These are phyloP conservation scores for Pouteria glomerata DNA, from an alignment of 148 eudicot species.

Conservation along the genomic window DNA sequence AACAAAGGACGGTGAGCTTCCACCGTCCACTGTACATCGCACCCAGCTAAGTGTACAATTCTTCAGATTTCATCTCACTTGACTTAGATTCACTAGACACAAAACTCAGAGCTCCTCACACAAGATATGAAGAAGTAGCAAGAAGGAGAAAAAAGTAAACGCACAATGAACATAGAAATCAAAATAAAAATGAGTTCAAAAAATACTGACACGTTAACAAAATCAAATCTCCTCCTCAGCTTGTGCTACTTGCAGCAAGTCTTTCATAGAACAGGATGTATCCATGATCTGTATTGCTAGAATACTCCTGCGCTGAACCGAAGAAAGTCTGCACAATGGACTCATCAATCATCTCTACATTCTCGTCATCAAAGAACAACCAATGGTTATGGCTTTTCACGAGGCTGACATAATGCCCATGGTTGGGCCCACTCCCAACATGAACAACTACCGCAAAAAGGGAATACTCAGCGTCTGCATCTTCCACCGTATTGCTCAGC, in stretches of 20 bases:
- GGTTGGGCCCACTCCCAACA: conserved; percentile 85
- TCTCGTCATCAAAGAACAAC: conserved; percentile 82
- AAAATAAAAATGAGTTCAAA: background rate
- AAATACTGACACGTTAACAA: background rate
- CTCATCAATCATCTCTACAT: conserved; percentile 85
- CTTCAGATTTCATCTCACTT: conserved; percentile 9
- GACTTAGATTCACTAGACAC: background rate
- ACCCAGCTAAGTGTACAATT: background rate
- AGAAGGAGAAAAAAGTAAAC: background rate
- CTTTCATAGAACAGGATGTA: conserved; percentile 83
- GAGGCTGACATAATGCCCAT: conserved; percentile 74
- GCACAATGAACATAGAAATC: background rate
- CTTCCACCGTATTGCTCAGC: conserved; percentile 76
- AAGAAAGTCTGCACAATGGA: conserved; percentile 81
- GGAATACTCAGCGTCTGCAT: conserved; percentile 74
- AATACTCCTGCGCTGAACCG: conserved; percentile 80
- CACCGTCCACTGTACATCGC: conserved; percentile 23
- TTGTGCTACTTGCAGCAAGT: conserved; percentile 34
- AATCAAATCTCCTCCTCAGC: conserved; percentile 21
- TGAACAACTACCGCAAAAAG: conserved; percentile 82
- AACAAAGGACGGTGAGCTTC: conserved; percentile 9
- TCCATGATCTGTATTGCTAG: conserved; percentile 88
- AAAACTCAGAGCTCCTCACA: background rate
- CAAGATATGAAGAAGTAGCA: background rate
- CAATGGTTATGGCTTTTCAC: conserved; percentile 91